Evolutionary conservation across 2,329 filamentous ascomycete species (phyloP), one percentile per base, ranked within the genome.

Genomic region (Aspergillus hortae): DNA sequence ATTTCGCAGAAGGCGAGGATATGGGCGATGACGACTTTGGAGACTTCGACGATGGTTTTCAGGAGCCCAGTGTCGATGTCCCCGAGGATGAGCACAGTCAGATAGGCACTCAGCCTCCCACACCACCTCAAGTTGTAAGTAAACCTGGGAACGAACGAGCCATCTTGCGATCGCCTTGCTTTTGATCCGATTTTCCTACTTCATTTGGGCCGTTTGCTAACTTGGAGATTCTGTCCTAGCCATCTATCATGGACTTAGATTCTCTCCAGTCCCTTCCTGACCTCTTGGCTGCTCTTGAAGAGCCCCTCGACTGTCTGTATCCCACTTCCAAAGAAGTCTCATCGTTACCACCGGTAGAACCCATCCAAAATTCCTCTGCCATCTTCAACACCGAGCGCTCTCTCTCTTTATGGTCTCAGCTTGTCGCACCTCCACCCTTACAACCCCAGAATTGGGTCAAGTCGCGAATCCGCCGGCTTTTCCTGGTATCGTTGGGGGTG

Each of bases 361-460:
- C 73, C 17, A 71, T 77, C 48, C 62, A 67, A 45, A 68, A 74
- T 61, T 66, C 70, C 47, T 71, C 75, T 35, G 68, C 87, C 42
- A 82, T 90, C 46, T 94, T 96, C 72, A 84, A 90, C 49, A 95
- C 90, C 38, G 87, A 91, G 48, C 85, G 92, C 53, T 95, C 89
- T 55, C 86, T 89, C 51, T 96, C 94, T 0, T 79, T 99, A 32
- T 99, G 94, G 94, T 91, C 92, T 38, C 94, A 99, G 75, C 84
- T 99, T 4, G 90, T 96, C 27, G 92, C 92, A 2, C 92, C 94
- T 17, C 94, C 94, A 2, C 92, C 94, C 2, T 83, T 99, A 35
- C 91, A 96, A 64, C 94, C 94, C 5, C 92, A 94, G 0, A 94
- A 99, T 71, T 99, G 94, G 94, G 95, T 96, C 53, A 90, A 94